Evolutionary conservation across 305 asterid species (phyloP), one percentile per base, ranked within the genome.

Genomic region (Salvia sclarea): DNA sequence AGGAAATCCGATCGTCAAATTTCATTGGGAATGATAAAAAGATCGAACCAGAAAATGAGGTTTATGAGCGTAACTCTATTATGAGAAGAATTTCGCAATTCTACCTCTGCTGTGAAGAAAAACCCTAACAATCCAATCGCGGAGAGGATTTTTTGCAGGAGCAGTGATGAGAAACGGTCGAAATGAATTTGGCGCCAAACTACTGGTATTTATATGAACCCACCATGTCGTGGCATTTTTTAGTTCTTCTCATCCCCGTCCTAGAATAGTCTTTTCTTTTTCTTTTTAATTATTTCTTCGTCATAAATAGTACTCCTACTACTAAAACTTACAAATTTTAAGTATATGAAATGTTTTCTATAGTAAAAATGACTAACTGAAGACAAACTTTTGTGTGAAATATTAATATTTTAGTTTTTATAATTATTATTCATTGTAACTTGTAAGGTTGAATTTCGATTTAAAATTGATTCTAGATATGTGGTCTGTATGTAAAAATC

Each of bases 171-270:
- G 47, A 63, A 60, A 6, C 57, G 64, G 40, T 70, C 57, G 60
- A 76, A 76, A 50, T 67, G 53, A 60, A 66, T 18, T 70, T 14
- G 30, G 82, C 81, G 84, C 82, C 78, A 77, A 73, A 28, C 8
- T 47, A 17, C 44, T 48, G 13, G 1, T 77, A 70, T 74, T 80
- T 80, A 79, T 79, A 79, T 74, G 5, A 25, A 25, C 6, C n/a
- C 6, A 28, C n/a, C 6, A 28, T 11, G 17, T 4, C 11, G 40
- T 16, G 18, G 38, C 35, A 12, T 35, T 20, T 4, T 25, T 25
- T 25, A 25, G 2, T 25, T 25, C 25, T 35, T 9, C 48, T 9
- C 7, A 13, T 9, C 45, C 45, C 17, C 47, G 45, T 5, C 35
- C 0, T 59, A 22, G 7, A 1, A 57, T 57, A 2, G 2, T 9